Base-by-base conservation (phyloP, 305 asterid genomes). In the Fraxinus albicans region DNA sequence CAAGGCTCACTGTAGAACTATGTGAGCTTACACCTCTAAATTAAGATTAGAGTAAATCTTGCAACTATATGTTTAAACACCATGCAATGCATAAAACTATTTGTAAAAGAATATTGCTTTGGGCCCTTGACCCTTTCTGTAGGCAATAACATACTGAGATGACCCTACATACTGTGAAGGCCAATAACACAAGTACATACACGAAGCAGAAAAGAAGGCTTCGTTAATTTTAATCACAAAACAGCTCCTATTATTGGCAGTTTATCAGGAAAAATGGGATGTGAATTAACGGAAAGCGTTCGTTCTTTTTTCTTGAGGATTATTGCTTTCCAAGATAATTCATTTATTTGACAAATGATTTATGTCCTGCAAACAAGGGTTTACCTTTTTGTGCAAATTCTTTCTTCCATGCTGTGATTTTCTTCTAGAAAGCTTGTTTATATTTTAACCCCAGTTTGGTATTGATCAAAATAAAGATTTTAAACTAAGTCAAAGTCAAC, bases 351-450 rank as follows among this genome's bases (percentile, higher is more conserved):
- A 78, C 13, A 69, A 78, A 38, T 53, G 65, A 78, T 79, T 53
- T 67, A 38, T 60, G 19, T 65, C 79, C 38, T 47, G 44, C 44
- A 34, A 72, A 72, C 40, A 31, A 31, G 67, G 81, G 9, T 81
- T 82, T 80, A 79, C 69, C 67, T 44, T 82, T 60, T 47, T 60
- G 73, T 72, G 17, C 60, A 79, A 42, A 63, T 53, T 21, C 72
- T 29, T 74, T 72, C 76, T 78, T 77, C 82, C 25, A 80, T 72
- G 76, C 76, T 72, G 44, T 72, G 76, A 72, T 76, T 38, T 77
- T 72, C 78, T 50, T 55, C 13, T 40, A 7, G 35, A 29, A 70
- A 70, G 42, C 76, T 70, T 42, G 36, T 17, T 76, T 55, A 29
- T 72, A 44, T 8, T 79, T 31, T 31, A 72, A 10, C 55, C 55